These are phyloP conservation scores for Sequoiadendron giganteum DNA, from an alignment of 75 land plant species.

Conservation along the genomic window DNA sequence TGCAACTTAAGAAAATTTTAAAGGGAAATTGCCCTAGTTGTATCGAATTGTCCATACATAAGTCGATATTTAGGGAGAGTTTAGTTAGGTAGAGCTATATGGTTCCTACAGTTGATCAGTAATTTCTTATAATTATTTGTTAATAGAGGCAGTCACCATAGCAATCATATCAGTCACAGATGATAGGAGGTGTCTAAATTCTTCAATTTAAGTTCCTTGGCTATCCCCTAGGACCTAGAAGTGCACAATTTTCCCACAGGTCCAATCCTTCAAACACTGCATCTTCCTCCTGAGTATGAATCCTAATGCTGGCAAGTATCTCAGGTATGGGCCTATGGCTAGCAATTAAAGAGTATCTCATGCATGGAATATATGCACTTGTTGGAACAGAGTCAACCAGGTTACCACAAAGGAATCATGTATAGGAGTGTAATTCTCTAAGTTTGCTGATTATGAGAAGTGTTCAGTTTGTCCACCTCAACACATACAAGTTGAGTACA, in stretches of 20 bases:
- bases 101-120: background rate
- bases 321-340: background rate
- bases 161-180: background rate
- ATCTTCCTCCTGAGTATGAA: too few relatives aligned
- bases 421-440: background rate
- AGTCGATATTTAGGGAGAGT: background rate
- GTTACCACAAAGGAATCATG: background rate
- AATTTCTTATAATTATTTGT: background rate
- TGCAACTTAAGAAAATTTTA: background rate
- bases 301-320: background rate
- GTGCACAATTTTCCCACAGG: background rate
- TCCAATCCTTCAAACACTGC: background rate
- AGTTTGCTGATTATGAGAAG: background rate
- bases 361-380: background rate
- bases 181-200: background rate
- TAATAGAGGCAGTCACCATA: background rate
- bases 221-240: background rate
- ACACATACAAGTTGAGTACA: background rate
- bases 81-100: background rate
- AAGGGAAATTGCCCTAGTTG: background rate
- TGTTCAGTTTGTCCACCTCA: background rate
- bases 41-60: background rate
- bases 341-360: background rate
- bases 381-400: background rate
- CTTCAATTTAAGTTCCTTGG: background rate